Evolutionary conservation across 1,284 basidiomycete genomes (phyloP).

Genomic region (Ustilago crameri): DNA sequence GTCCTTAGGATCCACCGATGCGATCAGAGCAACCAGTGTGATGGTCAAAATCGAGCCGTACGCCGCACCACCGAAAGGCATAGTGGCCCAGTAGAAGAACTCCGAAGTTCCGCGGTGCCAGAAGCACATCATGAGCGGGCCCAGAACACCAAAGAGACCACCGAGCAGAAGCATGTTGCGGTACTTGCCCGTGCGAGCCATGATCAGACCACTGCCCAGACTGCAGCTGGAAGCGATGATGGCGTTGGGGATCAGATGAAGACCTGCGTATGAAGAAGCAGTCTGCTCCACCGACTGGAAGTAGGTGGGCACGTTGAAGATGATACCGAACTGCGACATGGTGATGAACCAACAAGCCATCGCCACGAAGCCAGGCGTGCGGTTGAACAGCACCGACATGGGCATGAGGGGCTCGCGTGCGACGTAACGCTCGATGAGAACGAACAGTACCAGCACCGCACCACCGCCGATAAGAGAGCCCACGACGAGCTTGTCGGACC

Average conservation of each 20-base stretch:
- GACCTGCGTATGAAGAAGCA: conserved; percentile 65
- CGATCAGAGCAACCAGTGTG: conserved; percentile 68
- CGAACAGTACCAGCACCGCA: conserved; percentile 72
- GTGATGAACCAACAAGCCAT: conserved; percentile 69
- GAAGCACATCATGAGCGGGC: conserved; percentile 68
- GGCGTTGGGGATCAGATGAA: conserved; percentile 68
- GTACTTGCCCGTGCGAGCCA: conserved; percentile 69
- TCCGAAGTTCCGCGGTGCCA: conserved; percentile 66
- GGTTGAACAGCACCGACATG: conserved; percentile 67
- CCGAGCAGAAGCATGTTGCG: conserved; percentile 65
- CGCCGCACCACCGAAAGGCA: conserved; percentile 66
- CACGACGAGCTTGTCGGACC: conserved; percentile 59
- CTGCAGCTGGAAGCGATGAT: conserved; percentile 68
- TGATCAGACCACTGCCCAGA: conserved; percentile 68
- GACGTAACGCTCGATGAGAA: conserved; percentile 71
- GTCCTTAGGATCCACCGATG: conserved; percentile 67
- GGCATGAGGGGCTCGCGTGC: conserved; percentile 69
- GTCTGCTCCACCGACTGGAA: conserved; percentile 68
- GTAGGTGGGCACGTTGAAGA: conserved; percentile 69
- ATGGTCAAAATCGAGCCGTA: conserved; percentile 68
- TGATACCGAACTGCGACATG: conserved; percentile 68
- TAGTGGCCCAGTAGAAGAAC: conserved; percentile 65
- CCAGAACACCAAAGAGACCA: conserved; percentile 64
- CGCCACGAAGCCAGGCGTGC: conserved; percentile 68
- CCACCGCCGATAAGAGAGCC: conserved; percentile 61